Conservation (phyloP, 129 eudicot species). For the Saussurea involucrata region DNA sequence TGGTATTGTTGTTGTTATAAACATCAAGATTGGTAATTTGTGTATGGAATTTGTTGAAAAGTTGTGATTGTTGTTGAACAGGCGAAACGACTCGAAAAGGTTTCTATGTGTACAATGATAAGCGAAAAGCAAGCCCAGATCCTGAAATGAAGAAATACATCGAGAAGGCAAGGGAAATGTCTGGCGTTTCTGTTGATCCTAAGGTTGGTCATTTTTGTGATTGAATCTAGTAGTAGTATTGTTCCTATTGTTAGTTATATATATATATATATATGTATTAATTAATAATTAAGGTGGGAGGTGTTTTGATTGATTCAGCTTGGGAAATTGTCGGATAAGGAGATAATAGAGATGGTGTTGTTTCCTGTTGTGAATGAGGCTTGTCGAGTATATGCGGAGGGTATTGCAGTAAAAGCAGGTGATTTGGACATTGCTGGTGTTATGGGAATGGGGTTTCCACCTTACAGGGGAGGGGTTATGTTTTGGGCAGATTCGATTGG, state of each 20-base stretch:
- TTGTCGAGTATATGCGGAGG: conserved; percentile 87
- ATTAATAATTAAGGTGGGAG: not conserved
- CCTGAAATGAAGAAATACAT: conserved; percentile 74
- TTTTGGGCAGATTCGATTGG: conserved; percentile 93
- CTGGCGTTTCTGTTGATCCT: conserved; percentile 72
- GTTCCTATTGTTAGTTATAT: not conserved
- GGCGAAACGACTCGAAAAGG: conserved; percentile 88
- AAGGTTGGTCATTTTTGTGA: conserved; percentile 50
- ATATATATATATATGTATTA: not conserved
- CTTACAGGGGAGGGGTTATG: conserved; percentile 95
- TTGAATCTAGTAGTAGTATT: not conserved
- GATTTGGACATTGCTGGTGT: conserved; percentile 85
- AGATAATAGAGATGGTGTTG: conserved; percentile 84
- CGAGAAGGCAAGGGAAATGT: conserved; percentile 73
- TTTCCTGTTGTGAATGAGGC: conserved; percentile 96
- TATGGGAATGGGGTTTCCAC: conserved; percentile 98
- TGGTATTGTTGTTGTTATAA: conserved; percentile 36
- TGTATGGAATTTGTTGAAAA: not conserved
- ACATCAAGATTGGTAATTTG: not conserved
- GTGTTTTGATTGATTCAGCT: conserved; percentile 39
- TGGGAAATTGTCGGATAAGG: conserved; percentile 74
- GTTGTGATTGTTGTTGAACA: conserved; percentile 18
- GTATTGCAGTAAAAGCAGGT: conserved; percentile 83
- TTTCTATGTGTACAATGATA: conserved; percentile 71
- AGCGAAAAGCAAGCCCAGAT: conserved; percentile 83